These are phyloP conservation scores for Camellia oleifera DNA, from an alignment of 179 eudicot species.

Conservation along the genomic window DNA sequence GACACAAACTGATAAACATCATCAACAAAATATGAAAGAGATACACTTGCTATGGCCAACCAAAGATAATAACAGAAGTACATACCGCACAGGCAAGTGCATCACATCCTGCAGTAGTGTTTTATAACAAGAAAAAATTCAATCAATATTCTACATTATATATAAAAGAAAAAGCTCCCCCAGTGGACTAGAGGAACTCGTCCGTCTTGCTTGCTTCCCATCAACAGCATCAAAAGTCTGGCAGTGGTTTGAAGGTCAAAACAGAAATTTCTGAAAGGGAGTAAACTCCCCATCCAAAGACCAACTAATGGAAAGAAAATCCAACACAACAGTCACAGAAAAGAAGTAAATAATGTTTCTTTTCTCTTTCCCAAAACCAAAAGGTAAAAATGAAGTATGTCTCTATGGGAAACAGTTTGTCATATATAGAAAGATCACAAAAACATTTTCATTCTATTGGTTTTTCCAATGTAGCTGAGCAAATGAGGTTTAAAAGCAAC, in stretches of 20 bases:
- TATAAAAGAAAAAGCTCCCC: conserved; percentile 59
- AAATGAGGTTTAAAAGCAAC: background rate
- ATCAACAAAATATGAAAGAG: conserved; percentile 2
- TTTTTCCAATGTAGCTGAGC: background rate
- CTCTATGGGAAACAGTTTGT: background rate
- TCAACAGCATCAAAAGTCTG: conserved; percentile 99
- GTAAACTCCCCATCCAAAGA: background rate
- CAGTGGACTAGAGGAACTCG: conserved; percentile 95
- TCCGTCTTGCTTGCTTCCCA: conserved; percentile 99
- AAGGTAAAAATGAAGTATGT: background rate
- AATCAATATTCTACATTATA: background rate
- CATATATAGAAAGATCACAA: background rate
- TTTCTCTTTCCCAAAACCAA: background rate
- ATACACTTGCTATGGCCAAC: conserved; percentile 3
- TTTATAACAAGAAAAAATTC: background rate
- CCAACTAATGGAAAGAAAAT: background rate
- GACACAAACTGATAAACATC: conserved; percentile 62
- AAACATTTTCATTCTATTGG: no score
- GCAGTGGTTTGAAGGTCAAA: conserved; percentile 14
- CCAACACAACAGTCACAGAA: no score
- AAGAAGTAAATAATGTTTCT: background rate
- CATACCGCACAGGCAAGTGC: conserved; percentile 98
- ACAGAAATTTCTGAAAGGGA: background rate
- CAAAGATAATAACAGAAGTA: conserved; percentile 14
- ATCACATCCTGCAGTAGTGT: conserved; percentile 83